Evolutionary conservation across 1,139 yeast genomes (phyloP).

Genomic region (Hemisphaericaspora xylofermentans): DNA sequence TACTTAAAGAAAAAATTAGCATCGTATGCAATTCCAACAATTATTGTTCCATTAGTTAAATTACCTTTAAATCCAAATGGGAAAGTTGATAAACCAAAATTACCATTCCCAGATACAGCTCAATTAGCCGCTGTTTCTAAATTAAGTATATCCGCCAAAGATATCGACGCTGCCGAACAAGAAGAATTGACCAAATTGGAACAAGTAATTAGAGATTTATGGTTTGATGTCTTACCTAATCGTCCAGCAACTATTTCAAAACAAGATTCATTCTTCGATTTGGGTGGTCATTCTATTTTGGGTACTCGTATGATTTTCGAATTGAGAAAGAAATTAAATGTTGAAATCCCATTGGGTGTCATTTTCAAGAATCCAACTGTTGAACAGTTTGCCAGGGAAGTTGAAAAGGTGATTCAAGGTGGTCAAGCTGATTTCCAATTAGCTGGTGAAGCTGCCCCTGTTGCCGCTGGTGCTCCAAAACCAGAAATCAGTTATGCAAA

Average conservation of each 20-base stretch:
- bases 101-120: constrained; percentile 91
- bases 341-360: constrained; percentile 85
- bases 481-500: constrained; percentile 56
- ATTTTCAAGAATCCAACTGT: constrained; percentile 89
- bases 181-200: constrained; percentile 61
- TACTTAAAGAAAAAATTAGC: constrained; percentile 89
- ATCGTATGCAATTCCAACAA: constrained; percentile 87
- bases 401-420: constrained; percentile 54
- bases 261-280: constrained; percentile 88
- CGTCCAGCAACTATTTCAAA: constrained; percentile 75
- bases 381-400: constrained; percentile 70
- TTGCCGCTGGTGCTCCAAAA: constrained; percentile 13
- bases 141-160: constrained; percentile 32
- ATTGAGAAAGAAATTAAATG: constrained; percentile 70
- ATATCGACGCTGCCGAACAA: constrained; percentile 37
- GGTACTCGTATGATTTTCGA: constrained; percentile 97
- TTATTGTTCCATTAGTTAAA: constrained; percentile 81
- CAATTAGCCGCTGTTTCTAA: constrained; percentile 71
- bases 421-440: constrained; percentile 42
- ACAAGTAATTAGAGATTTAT: constrained; percentile 68
- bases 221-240: constrained; percentile 85
- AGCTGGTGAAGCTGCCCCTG: constrained; percentile 31
- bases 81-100: constrained; percentile 94
- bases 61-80: constrained; percentile 97
- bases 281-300: constrained; percentile 96